phyloP scores from a whole-genome alignment of 1,139 yeast species.

The Lodderomyces parapsilosis region DNA sequence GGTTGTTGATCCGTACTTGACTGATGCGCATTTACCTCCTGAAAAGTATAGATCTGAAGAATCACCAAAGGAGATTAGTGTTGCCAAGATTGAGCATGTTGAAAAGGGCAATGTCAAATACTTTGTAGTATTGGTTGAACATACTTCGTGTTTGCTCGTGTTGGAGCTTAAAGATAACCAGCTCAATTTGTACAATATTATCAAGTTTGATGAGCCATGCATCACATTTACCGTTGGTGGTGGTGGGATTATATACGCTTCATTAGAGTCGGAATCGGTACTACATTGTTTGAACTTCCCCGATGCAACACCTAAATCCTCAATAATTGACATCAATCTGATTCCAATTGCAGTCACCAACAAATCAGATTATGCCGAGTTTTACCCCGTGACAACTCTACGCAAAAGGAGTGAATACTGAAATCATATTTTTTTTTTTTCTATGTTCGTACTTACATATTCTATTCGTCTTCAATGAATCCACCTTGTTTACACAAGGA shows the following conservation, averaged over 20 bases:
- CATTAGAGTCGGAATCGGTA: constrained; percentile 44
- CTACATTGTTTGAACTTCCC: constrained; percentile 25
- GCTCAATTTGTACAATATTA: constrained; percentile 20
- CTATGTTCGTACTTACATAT: neutral
- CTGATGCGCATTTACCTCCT: constrained; percentile 64
- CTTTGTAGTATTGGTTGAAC: constrained; percentile 52
- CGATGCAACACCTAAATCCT: constrained; percentile 5
- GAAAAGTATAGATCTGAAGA: constrained; percentile 59
- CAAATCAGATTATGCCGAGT: constrained; percentile 55
- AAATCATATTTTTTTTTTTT: neutral
- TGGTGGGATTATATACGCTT: constrained; percentile 37
- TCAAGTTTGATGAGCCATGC: neutral
- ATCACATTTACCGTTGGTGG: constrained; percentile 25
- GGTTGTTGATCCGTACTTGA: constrained; percentile 48
- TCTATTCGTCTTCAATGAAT: constrained; percentile 28
- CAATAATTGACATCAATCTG: constrained; percentile 13
- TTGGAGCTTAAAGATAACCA: constrained; percentile 28
- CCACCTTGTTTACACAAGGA: constrained; percentile 75
- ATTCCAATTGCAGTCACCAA: constrained; percentile 32
- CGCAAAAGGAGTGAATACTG: constrained; percentile 83
- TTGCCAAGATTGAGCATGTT: constrained; percentile 44
- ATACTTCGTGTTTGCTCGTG: constrained; percentile 52
- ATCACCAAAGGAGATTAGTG: constrained; percentile 52
- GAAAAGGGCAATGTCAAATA: constrained; percentile 21
- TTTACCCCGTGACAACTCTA: constrained; percentile 61